Evolutionary conservation across 2,329 filamentous ascomycete species (phyloP).

Genomic region (Trichoderma gracile): DNA sequence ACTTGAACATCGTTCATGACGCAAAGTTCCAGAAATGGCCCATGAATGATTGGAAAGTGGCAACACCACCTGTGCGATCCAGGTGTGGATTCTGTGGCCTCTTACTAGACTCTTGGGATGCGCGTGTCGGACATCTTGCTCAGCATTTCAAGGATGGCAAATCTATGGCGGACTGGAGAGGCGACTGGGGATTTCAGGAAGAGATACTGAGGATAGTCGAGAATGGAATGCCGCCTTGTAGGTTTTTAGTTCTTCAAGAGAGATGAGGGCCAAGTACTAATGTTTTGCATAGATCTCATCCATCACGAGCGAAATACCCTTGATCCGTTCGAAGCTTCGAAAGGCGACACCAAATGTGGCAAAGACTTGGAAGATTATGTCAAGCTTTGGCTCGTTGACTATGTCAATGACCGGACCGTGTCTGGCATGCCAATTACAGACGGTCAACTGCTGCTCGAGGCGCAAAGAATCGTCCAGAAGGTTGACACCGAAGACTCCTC

Average conservation of each 20-base stretch:
- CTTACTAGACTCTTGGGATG: conserved; percentile 40
- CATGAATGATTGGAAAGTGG: conserved; percentile 45
- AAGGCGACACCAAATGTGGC: background rate
- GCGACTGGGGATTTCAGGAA: conserved; percentile 46
- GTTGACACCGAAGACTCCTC: conserved; percentile 12
- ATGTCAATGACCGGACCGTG: conserved; percentile 1
- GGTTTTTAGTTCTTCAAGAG: background rate
- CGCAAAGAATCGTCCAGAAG: conserved; percentile 11
- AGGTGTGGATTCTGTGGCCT: conserved; percentile 46
- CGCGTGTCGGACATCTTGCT: conserved; percentile 42
- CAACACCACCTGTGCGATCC: conserved; percentile 40
- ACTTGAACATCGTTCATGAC: conserved; percentile 45
- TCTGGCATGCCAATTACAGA: background rate
- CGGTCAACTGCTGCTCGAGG: conserved; percentile 8
- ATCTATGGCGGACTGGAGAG: conserved; percentile 47
- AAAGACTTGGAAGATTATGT: conserved; percentile 17
- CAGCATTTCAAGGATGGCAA: conserved; percentile 46
- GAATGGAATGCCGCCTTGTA: conserved; percentile 21
- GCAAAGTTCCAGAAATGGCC: conserved; percentile 46
- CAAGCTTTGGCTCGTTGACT: conserved; percentile 13
- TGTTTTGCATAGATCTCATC: background rate
- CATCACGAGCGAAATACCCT: conserved; percentile 5
- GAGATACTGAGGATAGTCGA: conserved; percentile 8
- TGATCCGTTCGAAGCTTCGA: conserved; percentile 6
- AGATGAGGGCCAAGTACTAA: background rate